Conservation (phyloP, 2,329 filamentous ascomycete species). For the Sordariomycetes sp. region DNA sequence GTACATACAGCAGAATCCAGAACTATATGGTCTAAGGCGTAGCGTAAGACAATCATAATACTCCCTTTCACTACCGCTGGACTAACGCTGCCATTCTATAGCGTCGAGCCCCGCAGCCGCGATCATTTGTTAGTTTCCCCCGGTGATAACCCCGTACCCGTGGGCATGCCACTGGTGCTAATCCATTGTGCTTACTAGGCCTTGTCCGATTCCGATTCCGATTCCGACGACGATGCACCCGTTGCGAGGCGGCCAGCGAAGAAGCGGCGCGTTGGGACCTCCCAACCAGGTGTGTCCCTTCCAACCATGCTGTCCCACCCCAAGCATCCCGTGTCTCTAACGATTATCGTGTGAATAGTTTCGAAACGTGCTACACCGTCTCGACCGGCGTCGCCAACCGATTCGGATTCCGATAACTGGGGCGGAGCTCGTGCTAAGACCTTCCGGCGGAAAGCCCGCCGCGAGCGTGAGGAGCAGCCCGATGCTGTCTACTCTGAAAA, state of each 20-base stretch:
- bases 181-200: constrained; percentile 21
- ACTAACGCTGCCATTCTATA: constrained; percentile 15
- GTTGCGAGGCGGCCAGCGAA: constrained; percentile 50
- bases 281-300: constrained; percentile 45
- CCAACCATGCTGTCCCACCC: not conserved
- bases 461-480: constrained; percentile 57
- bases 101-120: constrained; percentile 46
- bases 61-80: constrained; percentile 3
- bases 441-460: constrained; percentile 65
- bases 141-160: not conserved
- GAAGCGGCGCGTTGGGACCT: constrained; percentile 57
- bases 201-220: constrained; percentile 31
- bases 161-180: not conserved
- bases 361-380: constrained; percentile 50
- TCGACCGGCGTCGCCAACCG: constrained; percentile 48
- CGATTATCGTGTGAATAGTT: constrained; percentile 25
- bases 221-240: constrained; percentile 59
- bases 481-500: constrained; percentile 65
- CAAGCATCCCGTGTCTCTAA: not conserved
- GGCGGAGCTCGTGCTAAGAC: constrained; percentile 63
- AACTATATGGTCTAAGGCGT: constrained; percentile 85
- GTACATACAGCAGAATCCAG: constrained; percentile 82
- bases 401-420: constrained; percentile 68
- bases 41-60: constrained; percentile 55
- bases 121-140: constrained; percentile 39